Evolutionary conservation across 768 basidiomycete genomes (phyloP).

Genomic region (Podaxis sp.): DNA sequence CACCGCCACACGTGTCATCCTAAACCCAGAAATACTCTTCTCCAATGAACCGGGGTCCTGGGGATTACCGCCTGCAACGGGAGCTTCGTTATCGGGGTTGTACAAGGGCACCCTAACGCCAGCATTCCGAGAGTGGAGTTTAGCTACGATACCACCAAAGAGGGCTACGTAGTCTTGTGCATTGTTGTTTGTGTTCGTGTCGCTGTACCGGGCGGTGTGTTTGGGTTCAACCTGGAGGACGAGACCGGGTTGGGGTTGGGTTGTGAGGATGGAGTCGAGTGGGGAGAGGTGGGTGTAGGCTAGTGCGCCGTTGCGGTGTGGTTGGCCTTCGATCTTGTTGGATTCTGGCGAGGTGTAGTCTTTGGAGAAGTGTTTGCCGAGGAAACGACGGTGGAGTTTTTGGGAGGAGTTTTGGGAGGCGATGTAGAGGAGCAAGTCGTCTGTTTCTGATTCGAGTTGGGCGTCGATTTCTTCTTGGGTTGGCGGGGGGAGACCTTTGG

Average conservation of each 20-base stretch:
- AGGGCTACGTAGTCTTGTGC: neutral
- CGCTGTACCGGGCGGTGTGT: neutral
- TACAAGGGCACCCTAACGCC: neutral
- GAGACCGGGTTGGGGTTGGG: slow-evolving; percentile 57
- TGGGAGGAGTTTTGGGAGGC: slow-evolving; percentile 20
- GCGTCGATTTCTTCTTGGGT: neutral
- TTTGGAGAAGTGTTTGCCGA: slow-evolving; percentile 28
- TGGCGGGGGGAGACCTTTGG: neutral
- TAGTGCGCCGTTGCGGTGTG: slow-evolving; percentile 63
- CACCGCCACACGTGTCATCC: neutral
- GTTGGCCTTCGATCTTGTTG: slow-evolving; percentile 54
- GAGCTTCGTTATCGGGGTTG: neutral
- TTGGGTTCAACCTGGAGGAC: slow-evolving; percentile 34
- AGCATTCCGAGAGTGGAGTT: neutral
- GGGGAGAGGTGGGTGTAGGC: slow-evolving; percentile 52
- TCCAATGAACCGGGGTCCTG: neutral
- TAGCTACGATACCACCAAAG: slow-evolving; percentile 12
- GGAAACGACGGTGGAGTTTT: slow-evolving; percentile 36
- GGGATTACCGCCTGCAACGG: neutral
- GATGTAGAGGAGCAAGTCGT: slow-evolving; percentile 21
- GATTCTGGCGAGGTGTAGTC: slow-evolving; percentile 15
- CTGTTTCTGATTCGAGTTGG: slow-evolving; percentile 8
- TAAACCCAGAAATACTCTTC: neutral
- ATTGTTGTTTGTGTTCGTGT: neutral
- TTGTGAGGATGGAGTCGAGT: slow-evolving; percentile 53